Conservation (phyloP, 179 eudicot species). For the Beta lomatogona region DNA sequence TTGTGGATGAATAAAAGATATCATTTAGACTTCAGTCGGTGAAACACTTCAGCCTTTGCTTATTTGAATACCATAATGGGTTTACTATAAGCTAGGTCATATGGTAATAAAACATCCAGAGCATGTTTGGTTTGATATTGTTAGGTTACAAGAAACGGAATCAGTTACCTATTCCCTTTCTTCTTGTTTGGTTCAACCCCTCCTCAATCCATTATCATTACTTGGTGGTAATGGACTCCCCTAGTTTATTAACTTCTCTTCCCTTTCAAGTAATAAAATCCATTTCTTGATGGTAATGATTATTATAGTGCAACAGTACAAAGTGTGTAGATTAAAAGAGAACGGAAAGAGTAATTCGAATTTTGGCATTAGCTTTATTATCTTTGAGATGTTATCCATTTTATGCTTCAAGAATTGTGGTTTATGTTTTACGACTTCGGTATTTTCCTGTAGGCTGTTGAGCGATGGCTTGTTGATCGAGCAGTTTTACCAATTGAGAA, state of each 20-base stretch:
- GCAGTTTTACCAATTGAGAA: slow-evolving; percentile 98
- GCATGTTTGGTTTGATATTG: too few species aligned
- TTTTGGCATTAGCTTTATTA: neutral
- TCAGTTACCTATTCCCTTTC: too few species aligned
- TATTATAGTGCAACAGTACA: too few species aligned
- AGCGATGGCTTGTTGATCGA: slow-evolving; percentile 92
- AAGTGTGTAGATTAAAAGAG: too few species aligned
- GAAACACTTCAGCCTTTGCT: neutral
- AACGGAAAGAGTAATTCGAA: neutral
- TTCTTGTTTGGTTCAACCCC: too few species aligned
- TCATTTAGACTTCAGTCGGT: neutral
- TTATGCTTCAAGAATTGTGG: neutral
- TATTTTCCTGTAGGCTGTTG: slow-evolving; percentile 63
- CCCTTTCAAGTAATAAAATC: too few species aligned
- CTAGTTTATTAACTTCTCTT: too few species aligned
- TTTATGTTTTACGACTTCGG: neutral
- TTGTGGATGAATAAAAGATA: neutral
- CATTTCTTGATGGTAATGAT: too few species aligned
- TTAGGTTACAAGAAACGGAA: too few species aligned
- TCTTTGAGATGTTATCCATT: neutral
- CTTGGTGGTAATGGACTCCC: too few species aligned
- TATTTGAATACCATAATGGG: neutral
- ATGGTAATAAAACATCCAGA: neutral
- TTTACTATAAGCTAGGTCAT: neutral
- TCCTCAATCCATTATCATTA: too few species aligned